These are phyloP conservation scores for Chaetomium globosum DNA, from an alignment of 2,329 filamentous ascomycete genomes.

Conservation along the genomic window DNA sequence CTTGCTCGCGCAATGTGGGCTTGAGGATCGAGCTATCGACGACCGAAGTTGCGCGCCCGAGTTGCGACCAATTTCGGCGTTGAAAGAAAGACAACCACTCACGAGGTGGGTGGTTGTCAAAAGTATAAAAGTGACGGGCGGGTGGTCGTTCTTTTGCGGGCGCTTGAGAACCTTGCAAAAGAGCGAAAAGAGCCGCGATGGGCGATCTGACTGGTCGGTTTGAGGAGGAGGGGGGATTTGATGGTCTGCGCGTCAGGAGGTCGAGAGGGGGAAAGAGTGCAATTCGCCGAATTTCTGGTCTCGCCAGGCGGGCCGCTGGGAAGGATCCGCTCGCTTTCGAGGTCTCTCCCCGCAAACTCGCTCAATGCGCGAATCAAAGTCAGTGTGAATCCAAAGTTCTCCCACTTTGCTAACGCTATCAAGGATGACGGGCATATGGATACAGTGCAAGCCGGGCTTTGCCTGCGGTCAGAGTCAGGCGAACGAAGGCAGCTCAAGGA, in stretches of 20 bases:
- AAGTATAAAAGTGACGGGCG: slow-evolving; percentile 1
- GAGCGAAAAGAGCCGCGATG: slow-evolving; percentile 39
- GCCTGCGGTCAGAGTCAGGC: slow-evolving; percentile 6
- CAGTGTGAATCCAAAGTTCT: neutral
- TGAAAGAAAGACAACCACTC: neutral
- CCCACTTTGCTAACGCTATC: slow-evolving; percentile 6
- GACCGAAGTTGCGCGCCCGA: neutral
- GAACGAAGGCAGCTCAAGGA: neutral
- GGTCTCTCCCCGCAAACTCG: slow-evolving; percentile 21
- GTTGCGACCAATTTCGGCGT: slow-evolving; percentile 17
- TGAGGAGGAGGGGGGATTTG: slow-evolving; percentile 32
- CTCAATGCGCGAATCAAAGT: slow-evolving; percentile 26
- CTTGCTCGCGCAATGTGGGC: neutral
- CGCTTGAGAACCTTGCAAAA: slow-evolving; percentile 26
- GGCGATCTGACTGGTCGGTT: slow-evolving; percentile 45
- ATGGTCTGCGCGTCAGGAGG: slow-evolving; percentile 42
- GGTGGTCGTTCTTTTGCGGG: slow-evolving; percentile 23
- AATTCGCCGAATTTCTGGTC: slow-evolving; percentile 42
- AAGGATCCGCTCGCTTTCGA: slow-evolving; percentile 22
- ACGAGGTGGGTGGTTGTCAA: neutral
- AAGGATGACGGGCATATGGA: slow-evolving; percentile 11
- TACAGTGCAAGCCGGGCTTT: slow-evolving; percentile 3
- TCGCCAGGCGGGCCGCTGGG: slow-evolving; percentile 25
- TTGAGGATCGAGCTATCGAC: slow-evolving; percentile 7
- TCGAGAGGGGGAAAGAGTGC: slow-evolving; percentile 37